Conservation (phyloP, 495 filamentous ascomycete genomes). For the Poronia punctata region DNA sequence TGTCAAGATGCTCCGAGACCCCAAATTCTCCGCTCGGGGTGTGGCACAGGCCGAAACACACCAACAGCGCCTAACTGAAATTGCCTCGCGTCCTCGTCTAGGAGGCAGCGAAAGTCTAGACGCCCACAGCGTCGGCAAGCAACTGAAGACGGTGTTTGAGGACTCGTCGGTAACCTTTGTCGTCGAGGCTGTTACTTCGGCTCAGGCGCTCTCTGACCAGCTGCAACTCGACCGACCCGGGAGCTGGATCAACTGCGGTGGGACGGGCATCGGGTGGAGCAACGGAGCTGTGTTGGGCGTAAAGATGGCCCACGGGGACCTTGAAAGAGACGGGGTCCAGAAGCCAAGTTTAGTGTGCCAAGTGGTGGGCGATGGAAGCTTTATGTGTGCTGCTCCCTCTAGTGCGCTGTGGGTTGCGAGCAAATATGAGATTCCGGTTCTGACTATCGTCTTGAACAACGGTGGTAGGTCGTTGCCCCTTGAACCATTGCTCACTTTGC, state of each 20-base stretch:
- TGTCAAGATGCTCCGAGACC: conserved; percentile 3
- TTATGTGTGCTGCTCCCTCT: conserved; percentile 25
- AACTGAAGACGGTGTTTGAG: conserved; percentile 16
- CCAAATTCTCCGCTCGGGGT: conserved; percentile 12
- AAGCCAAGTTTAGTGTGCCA: conserved; percentile 19
- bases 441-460: conserved; percentile 35
- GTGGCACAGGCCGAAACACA: conserved; percentile 10
- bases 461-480: conserved; percentile 18
- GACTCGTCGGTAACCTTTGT: conserved; percentile 25
- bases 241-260: conserved; percentile 32
- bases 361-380: conserved; percentile 31
- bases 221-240: conserved; percentile 24
- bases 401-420: conserved; percentile 29
- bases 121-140: conserved; percentile 19
- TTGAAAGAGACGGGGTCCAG: neutral
- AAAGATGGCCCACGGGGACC: conserved; percentile 22
- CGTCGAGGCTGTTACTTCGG: conserved; percentile 29
- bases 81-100: conserved; percentile 14
- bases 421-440: conserved; percentile 28
- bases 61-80: conserved; percentile 7
- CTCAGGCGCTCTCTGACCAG: conserved; percentile 24
- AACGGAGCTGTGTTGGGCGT: conserved; percentile 28
- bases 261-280: conserved; percentile 32
- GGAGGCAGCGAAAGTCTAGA: conserved; percentile 9
- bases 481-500: neutral